phyloP scores from a whole-genome alignment of 495 filamentous ascomycete genomes.

The Paragyromitra xinjiangensis region DNA sequence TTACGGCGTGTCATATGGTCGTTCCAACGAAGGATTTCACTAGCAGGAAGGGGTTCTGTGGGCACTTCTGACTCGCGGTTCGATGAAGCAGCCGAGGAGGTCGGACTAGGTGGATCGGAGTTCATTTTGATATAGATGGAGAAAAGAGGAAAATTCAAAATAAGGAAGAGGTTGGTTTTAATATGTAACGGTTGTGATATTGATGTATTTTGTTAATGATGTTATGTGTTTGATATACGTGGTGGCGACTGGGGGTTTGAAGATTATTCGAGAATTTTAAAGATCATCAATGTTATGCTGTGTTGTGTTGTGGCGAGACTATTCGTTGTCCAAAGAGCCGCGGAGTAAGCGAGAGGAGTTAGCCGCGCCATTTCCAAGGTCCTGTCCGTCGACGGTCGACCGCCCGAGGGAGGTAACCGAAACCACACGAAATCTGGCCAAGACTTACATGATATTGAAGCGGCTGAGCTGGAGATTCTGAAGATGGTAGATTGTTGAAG shows the following conservation, averaged over 20 bases:
- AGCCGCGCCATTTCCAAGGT: constrained; percentile 30
- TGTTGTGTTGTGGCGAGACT: constrained; percentile 41
- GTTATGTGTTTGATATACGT: constrained; percentile 43
- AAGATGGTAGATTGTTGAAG: constrained; percentile 26
- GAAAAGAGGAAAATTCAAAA: background rate
- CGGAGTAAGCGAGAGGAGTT: constrained; percentile 27
- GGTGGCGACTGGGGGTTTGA: constrained; percentile 25
- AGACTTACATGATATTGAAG: constrained; percentile 47
- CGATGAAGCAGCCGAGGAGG: constrained; percentile 23
- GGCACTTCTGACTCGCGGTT: constrained; percentile 51
- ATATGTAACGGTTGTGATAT: constrained; percentile 16
- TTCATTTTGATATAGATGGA: constrained; percentile 31
- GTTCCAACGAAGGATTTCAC: constrained; percentile 48
- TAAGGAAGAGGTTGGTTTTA: background rate
- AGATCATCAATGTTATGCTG: constrained; percentile 26
- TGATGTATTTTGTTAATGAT: constrained; percentile 30
- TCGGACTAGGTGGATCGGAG: constrained; percentile 37
- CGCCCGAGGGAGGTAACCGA: background rate
- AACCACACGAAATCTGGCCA: background rate
- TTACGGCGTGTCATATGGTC: constrained; percentile 54
- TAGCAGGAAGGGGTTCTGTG: constrained; percentile 48
- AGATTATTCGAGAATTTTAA: constrained; percentile 16
- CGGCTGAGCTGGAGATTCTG: constrained; percentile 11
- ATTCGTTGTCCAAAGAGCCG: constrained; percentile 12
- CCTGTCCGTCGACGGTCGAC: background rate